Evolutionary conservation across 2,329 filamentous ascomycete species (phyloP), one percentile per base, ranked within the genome.

Genomic region (Colletotrichum australisinense): DNA sequence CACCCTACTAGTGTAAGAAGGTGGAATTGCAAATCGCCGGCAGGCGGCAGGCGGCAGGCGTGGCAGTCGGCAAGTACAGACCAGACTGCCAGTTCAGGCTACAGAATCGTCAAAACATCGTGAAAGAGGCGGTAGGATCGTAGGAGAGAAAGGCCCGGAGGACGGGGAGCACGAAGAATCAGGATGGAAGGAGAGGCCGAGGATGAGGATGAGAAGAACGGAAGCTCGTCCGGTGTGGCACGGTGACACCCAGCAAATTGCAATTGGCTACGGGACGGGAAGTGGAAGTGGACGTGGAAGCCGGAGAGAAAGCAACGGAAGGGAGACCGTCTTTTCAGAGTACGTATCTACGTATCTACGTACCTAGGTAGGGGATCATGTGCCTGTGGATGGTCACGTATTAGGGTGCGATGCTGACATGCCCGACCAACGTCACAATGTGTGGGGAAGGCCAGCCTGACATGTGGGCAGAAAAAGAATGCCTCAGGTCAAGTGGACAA

Each of bases 401-500:
- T 30, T 38, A 4, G 22, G 11, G 14, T 7, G 26, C 32, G 19
- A 2, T 6, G 26, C 32, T 9, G 32, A 11, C 42, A 26, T 28
- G 58, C 63, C 58, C 38, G 53, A 32, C 19, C 52, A 55, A 57
- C 64, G 65, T 63, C 53, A 24, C 58, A 42, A 53, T 42, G 5
- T 70, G 70, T 70, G 70, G 67, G 59, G 59, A 65, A 65, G 14
- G 12, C 22, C 26, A 60, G 22, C 55, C 60, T 49, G 59, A 69
- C 69, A 69, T 63, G 52, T 69, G 69, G 69, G 69, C 69, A 69
- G 66, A 59, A 64, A 11, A 46, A 24, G 3, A 8, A 16, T 65
- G 49, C 60, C 55, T 65, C 26, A 57, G 55, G 70, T 53, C 52
- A 6, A 9, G 1, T 14, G 24, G 19, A 26, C 16, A 56, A 62